A percentile compares a stretch with the other conserved stretches of the same genome.
These are phyloP conservation scores for Penicillium sp. DNA, from an alignment of 2,329 filamentous ascomycete genomes.

Conservation along the genomic window DNA sequence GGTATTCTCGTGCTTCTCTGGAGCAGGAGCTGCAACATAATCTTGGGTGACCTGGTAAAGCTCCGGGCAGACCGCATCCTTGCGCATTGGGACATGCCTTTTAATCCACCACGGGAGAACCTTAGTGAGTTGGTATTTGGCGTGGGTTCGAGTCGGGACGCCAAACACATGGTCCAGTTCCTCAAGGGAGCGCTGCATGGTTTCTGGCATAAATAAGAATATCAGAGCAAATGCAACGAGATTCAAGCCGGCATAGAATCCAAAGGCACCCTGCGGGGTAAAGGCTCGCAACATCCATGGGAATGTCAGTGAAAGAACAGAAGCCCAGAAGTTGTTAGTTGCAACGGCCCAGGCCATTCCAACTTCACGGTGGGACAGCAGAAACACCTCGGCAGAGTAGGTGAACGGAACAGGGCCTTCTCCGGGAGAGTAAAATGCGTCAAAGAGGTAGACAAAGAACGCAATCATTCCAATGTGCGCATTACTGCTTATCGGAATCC, in stretches of 20 bases:
- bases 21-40: not conserved
- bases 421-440: constrained; percentile 65
- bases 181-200: constrained; percentile 51
- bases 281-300: constrained; percentile 46
- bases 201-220: constrained; percentile 56
- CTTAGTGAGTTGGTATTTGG: constrained; percentile 54
- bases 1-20: not conserved
- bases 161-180: constrained; percentile 54
- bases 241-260: constrained; percentile 58
- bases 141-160: constrained; percentile 55
- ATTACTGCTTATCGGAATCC: constrained; percentile 12
- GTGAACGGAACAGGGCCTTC: constrained; percentile 23
- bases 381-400: constrained; percentile 38
- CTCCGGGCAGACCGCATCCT: constrained; percentile 46
- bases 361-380: constrained; percentile 48
- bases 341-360: constrained; percentile 40
- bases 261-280: constrained; percentile 52
- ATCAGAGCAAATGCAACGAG: constrained; percentile 57
- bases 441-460: constrained; percentile 57
- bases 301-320: constrained; percentile 45
- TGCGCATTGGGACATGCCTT: constrained; percentile 54
- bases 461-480: constrained; percentile 21
- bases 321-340: constrained; percentile 43
- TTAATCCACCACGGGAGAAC: constrained; percentile 60
- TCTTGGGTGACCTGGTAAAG: constrained; percentile 41